phyloP scores from a whole-genome alignment of 1,284 basidiomycete genomes.

The Ceratobasidium sp. region DNA sequence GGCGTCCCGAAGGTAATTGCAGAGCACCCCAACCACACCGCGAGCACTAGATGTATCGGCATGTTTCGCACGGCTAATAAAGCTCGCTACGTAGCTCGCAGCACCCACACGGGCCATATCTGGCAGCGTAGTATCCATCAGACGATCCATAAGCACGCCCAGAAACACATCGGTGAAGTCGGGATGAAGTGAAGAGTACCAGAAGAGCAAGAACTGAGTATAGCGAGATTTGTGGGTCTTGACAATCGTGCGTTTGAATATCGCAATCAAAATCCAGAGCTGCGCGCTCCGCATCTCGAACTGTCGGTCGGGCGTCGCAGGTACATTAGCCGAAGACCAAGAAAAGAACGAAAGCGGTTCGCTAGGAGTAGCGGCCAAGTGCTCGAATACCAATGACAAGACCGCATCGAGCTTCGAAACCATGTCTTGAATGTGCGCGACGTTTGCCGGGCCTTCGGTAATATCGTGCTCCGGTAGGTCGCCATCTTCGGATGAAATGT shows the following conservation, averaged over 20 bases:
- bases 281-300: slow-evolving; percentile 56
- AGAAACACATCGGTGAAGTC: slow-evolving; percentile 93
- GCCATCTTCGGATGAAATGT: slow-evolving; percentile 53
- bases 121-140: slow-evolving; percentile 69
- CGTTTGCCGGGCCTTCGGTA: slow-evolving; percentile 69
- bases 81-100: slow-evolving; percentile 89
- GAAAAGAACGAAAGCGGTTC: slow-evolving; percentile 33
- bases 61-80: slow-evolving; percentile 89
- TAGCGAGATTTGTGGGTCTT: slow-evolving; percentile 97
- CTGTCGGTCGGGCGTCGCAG: slow-evolving; percentile 42
- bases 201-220: slow-evolving; percentile 96
- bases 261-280: slow-evolving; percentile 87
- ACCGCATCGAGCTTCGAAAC: slow-evolving; percentile 91
- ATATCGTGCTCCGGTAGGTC: slow-evolving; percentile 54
- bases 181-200: slow-evolving; percentile 87
- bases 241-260: slow-evolving; percentile 92
- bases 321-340: slow-evolving; percentile 47
- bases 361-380: slow-evolving; percentile 66
- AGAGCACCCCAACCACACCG: slow-evolving; percentile 80
- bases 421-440: slow-evolving; percentile 80
- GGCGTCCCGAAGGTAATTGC: slow-evolving; percentile 80
- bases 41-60: slow-evolving; percentile 79
- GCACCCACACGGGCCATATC: slow-evolving; percentile 85
- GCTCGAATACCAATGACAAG: slow-evolving; percentile 81
- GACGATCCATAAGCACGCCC: slow-evolving; percentile 86